Percentiles rank a stretch among this genome's conserved stretches.
phyloP scores from a whole-genome alignment of 225 moss, liverwort and hornwort species.

The Sphagnum contortum region DNA sequence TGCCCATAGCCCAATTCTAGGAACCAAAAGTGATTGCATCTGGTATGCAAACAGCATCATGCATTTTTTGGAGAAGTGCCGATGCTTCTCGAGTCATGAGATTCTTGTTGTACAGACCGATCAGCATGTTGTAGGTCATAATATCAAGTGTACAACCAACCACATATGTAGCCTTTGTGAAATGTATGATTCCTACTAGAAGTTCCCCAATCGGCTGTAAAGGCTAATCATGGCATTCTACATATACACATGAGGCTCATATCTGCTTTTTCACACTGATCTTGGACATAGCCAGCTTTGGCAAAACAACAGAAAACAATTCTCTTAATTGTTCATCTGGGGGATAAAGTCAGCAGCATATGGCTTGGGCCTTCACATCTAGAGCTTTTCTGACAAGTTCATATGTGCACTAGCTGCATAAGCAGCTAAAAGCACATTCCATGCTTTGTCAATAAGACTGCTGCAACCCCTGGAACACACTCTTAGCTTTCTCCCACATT shows the following conservation, averaged over 20 bases:
- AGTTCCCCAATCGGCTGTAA: conserved; percentile 26
- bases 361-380: conserved; percentile 18
- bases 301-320: conserved; percentile 27
- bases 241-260: conserved; percentile 34
- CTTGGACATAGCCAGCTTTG: conserved; percentile 31
- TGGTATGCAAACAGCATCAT: conserved; percentile 27
- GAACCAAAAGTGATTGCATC: conserved; percentile 33
- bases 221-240: conserved; percentile 45
- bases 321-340: conserved; percentile 22
- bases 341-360: conserved; percentile 22
- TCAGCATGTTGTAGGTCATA: conserved; percentile 37
- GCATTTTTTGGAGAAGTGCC: conserved; percentile 35
- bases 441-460: conserved; percentile 16
- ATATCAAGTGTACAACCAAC: conserved; percentile 31
- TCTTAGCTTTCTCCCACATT: conserved; percentile 20
- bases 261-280: conserved; percentile 38
- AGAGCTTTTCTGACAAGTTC: conserved; percentile 15
- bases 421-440: conserved; percentile 16
- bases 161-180: conserved; percentile 40
- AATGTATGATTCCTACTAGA: conserved; percentile 28
- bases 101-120: conserved; percentile 33
- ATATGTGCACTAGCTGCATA: conserved; percentile 25
- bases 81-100: conserved; percentile 35
- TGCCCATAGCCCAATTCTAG: conserved; percentile 36
- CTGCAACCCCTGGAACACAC: conserved; percentile 8